Conservation (phyloP, 345 rosid genomes). For the Citrus trifoliata region DNA sequence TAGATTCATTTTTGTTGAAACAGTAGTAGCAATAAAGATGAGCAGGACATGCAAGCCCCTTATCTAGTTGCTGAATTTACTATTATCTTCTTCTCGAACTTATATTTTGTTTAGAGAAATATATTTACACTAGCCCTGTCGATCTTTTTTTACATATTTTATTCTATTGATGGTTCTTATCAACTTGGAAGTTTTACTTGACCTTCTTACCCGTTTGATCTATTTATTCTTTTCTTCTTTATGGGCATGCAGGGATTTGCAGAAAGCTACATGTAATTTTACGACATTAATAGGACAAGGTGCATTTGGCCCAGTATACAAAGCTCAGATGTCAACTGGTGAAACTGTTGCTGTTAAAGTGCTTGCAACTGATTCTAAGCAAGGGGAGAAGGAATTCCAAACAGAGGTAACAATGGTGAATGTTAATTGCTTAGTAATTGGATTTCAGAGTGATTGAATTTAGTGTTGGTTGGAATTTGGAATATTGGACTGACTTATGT, state of each 20-base stretch:
- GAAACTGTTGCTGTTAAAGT: conserved; percentile 94
- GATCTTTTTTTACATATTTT: neutral
- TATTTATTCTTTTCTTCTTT: conserved; percentile 1
- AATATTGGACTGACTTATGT: neutral
- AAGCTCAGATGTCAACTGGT: conserved; percentile 91
- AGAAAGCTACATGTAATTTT: conserved; percentile 87
- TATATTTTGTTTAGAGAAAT: neutral
- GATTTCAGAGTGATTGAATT: neutral
- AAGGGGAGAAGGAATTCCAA: conserved; percentile 97
- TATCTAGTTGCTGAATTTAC: neutral
- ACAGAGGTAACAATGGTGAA: conserved; percentile 63
- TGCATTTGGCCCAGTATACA: conserved; percentile 98
- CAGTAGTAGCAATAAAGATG: neutral
- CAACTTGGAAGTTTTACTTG: neutral
- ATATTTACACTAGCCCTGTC: neutral
- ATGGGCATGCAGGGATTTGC: conserved; percentile 75
- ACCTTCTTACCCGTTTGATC: neutral
- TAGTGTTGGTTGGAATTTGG: neutral
- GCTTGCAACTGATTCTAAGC: conserved; percentile 95
- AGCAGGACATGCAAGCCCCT: neutral
- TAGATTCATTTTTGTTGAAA: neutral
- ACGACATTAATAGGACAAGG: conserved; percentile 92
- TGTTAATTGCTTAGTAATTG: neutral
- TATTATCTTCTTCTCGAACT: neutral
- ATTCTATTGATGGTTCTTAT: neutral